Evolutionary conservation across 352 stramenopile species (phyloP).

Genomic region (Phytophthora idaei): DNA sequence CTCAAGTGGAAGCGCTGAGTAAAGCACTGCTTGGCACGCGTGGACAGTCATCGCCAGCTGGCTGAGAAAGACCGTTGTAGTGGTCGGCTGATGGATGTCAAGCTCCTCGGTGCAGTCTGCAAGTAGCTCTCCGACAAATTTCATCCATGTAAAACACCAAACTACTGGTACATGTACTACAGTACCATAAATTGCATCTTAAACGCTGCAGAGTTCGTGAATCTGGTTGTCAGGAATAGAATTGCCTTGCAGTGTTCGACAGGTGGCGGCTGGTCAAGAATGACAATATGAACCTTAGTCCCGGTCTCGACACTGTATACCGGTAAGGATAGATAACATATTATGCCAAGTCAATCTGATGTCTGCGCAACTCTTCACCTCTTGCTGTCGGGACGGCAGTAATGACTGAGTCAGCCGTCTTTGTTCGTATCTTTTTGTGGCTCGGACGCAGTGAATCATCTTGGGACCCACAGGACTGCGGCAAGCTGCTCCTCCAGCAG

Average conservation of each 20-base stretch:
- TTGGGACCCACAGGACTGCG: not conserved
- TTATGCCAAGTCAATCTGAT: not conserved
- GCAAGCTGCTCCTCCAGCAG: conserved; percentile 25
- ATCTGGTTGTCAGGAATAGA: not conserved
- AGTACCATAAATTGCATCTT: too few relatives aligned
- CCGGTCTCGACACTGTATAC: not conserved
- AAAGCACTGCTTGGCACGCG: conserved; percentile 14
- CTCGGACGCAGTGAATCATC: conserved; percentile 15
- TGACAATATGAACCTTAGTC: not conserved
- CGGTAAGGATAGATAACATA: not conserved
- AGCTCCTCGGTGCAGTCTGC: not conserved
- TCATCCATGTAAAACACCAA: too few relatives aligned
- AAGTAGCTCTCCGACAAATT: too few relatives aligned
- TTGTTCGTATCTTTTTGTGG: conserved; percentile 28
- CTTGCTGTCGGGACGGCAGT: not conserved
- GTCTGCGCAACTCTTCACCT: not conserved
- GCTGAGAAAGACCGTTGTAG: conserved; percentile 28
- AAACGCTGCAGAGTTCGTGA: not conserved
- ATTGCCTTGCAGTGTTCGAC: not conserved
- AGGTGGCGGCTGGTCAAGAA: too few relatives aligned
- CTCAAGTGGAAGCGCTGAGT: conserved; percentile 17
- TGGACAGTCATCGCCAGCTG: conserved; percentile 26
- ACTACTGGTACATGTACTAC: too few relatives aligned
- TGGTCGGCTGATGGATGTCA: conserved; percentile 22
- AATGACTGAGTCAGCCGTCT: not conserved